phyloP scores from a whole-genome alignment of 768 basidiomycete genomes.

The Naganishia onofrii region DNA sequence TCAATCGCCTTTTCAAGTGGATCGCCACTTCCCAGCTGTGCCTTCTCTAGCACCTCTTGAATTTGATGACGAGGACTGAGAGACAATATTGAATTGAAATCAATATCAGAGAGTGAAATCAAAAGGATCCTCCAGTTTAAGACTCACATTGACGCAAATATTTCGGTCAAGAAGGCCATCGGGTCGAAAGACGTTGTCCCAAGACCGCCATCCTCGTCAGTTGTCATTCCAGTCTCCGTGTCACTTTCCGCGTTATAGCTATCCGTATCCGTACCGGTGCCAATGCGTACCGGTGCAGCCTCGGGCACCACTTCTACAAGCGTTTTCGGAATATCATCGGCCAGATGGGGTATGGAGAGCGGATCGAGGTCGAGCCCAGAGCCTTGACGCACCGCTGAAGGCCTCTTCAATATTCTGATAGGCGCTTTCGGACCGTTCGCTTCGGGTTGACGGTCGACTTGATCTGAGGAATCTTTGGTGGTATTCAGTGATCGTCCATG shows the following conservation, averaged over 20 bases:
- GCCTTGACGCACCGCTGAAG: neutral
- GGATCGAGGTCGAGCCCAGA: neutral
- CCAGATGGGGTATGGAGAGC: neutral
- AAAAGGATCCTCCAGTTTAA: no score
- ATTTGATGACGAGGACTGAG: neutral
- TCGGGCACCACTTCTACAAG: constrained; percentile 3
- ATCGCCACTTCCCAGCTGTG: neutral
- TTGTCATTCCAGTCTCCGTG: constrained; percentile 8
- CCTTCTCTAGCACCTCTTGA: neutral
- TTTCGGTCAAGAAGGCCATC: constrained; percentile 12
- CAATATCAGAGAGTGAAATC: no score
- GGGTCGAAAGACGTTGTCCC: constrained; percentile 4
- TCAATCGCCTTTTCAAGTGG: constrained; percentile 36
- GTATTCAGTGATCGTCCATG: neutral
- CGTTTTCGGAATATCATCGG: neutral
- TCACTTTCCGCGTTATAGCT: neutral
- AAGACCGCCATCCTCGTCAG: constrained; percentile 5
- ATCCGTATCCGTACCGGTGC: neutral
- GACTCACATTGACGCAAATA: constrained; percentile 11
- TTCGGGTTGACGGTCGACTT: no score
- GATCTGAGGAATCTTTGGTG: neutral
- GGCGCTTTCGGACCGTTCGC: neutral
- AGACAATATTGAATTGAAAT: neutral
- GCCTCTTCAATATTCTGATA: neutral
- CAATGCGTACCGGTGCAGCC: neutral